Base-by-base conservation (phyloP, 345 rosid genomes). In the Salix viminalis region DNA sequence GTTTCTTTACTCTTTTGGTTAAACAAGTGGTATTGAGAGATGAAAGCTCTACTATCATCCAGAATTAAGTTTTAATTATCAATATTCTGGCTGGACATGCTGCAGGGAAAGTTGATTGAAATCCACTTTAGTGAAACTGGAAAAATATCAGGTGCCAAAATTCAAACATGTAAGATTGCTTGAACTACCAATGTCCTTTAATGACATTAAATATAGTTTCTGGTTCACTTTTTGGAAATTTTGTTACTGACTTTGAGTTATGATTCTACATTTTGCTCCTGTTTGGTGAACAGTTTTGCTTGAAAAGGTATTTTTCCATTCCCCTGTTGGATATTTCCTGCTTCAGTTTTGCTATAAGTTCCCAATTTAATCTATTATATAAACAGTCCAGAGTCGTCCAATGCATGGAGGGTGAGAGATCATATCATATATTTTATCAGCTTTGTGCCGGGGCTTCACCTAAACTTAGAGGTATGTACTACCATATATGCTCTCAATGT, bases 311-410 rank as follows among this genome's bases (percentile, higher is more conserved):
- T 78, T 75, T 68, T 69, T 58, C 73, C 74, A 16, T 80, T 41
- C 41, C n/a, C 46, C 48, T 34, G 18, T 24, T 77, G 54, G 79
- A 26, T 82, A 71, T 76, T 14, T 32, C 13, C 36, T 65, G 76
- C n/a, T 75, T 74, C 3, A 39, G 19, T 70, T 50, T 11, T 67
- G 10, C 82, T 71, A 21, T 24, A 16, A 69, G 54, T 82, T 56
- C 65, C 82, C 52, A 69, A 83, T 34, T 71, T 79, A 26, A 69
- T 78, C 67, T 78, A n/a, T 84, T 77, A 60, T 65, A 56, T 82
- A 80, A 88, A 85, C 96, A 96, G 99, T 96, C 99, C 80, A 92
- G 99, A 85, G 99, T 96, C 74, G 99, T 96, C 82, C 99, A 96
- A 78, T 93, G 98, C 89, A 86, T 89, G 50, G 94, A 89, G 73